A percentile compares a stretch with the other conserved stretches of the same genome.
These are phyloP conservation scores for Fraxinus excelsior DNA, from an alignment of 257 asterid genomes.

Conservation along the genomic window DNA sequence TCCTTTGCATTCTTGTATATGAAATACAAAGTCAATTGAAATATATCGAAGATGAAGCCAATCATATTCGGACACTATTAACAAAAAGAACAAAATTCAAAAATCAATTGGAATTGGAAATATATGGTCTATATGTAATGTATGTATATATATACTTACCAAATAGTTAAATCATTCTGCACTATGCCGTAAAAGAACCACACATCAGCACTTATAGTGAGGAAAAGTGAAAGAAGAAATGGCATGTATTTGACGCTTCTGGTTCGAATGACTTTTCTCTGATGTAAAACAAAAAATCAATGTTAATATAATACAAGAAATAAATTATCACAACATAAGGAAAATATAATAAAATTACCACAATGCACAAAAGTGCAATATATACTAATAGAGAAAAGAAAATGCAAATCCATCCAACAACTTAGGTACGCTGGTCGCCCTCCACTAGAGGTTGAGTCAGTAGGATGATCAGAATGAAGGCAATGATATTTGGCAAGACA, in stretches of 20 bases:
- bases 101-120: neutral
- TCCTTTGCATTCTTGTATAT: neutral
- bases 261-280: conserved; percentile 67
- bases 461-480: too few relatives aligned
- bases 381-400: conserved; percentile 51
- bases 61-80: too few relatives aligned
- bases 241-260: conserved; percentile 70
- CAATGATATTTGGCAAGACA: conserved; percentile 30
- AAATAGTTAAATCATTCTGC: conserved; percentile 58
- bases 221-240: conserved; percentile 56
- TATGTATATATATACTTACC: conserved; percentile 44
- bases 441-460: conserved; percentile 44
- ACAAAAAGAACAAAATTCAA: too few relatives aligned
- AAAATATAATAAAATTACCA: conserved; percentile 33
- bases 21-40: too few relatives aligned
- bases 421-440: conserved; percentile 31
- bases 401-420: conserved; percentile 66
- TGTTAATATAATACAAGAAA: too few relatives aligned
- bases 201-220: conserved; percentile 65
- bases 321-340: neutral
- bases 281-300: neutral
- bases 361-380: conserved; percentile 51
- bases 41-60: too few relatives aligned
- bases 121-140: too few relatives aligned
- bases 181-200: conserved; percentile 50